Evolutionary conservation across 768 basidiomycete species (phyloP).

Genomic region (Antrodiella citrinella): DNA sequence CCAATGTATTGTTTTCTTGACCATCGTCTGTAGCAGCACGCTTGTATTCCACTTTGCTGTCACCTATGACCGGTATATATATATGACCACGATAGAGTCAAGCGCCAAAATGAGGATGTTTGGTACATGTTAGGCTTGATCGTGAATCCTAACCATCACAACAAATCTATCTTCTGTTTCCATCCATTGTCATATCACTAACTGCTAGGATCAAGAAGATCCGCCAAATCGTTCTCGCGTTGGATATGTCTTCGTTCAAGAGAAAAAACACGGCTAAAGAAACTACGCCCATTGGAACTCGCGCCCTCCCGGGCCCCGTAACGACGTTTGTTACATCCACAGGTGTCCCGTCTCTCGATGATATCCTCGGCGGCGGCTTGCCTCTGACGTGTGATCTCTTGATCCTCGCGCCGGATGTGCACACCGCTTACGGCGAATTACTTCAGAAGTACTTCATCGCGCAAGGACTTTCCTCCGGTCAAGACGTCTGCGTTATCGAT

Average conservation of each 20-base stretch:
- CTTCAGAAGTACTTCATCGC: conserved; percentile 85
- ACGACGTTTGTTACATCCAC: conserved; percentile 64
- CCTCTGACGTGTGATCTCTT: conserved; percentile 73
- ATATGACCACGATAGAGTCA: neutral
- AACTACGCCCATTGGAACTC: conserved; percentile 39
- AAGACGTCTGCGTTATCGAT: conserved; percentile 62
- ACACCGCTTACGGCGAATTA: conserved; percentile 80
- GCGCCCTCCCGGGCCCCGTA: conserved; percentile 44
- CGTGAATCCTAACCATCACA: too few species aligned
- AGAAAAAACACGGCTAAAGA: conserved; percentile 45
- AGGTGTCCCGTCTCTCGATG: conserved; percentile 90
- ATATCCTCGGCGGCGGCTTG: conserved; percentile 87
- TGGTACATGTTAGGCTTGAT: too few species aligned
- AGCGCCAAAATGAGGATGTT: too few species aligned
- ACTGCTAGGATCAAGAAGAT: too few species aligned
- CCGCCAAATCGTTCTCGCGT: too few species aligned
- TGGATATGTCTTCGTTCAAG: conserved; percentile 86
- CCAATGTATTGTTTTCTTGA: too few species aligned
- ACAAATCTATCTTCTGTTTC: too few species aligned
- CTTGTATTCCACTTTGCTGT: too few species aligned
- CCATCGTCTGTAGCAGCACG: too few species aligned
- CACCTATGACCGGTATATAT: neutral
- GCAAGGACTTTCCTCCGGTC: conserved; percentile 72
- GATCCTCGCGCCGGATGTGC: conserved; percentile 75
- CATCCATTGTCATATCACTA: too few species aligned